These are phyloP conservation scores for Wickerhamomyces pijperi DNA, from an alignment of 805 yeast genomes.

Conservation along the genomic window DNA sequence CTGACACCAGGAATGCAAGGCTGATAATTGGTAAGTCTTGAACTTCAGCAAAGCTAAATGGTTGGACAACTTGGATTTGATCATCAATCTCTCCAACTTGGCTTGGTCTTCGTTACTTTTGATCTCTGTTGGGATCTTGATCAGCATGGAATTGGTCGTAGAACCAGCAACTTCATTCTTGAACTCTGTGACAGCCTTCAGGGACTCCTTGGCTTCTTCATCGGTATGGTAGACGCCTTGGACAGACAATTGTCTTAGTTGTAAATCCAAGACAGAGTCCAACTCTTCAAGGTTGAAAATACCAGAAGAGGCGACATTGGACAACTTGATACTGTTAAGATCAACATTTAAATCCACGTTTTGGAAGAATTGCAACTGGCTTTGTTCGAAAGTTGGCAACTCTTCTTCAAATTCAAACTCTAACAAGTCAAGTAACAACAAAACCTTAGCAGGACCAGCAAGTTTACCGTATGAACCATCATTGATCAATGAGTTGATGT, in stretches of 20 bases:
- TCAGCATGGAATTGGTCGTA: slow-evolving; percentile 7
- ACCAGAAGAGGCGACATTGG: slow-evolving; percentile 11
- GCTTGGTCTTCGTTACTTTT: slow-evolving; percentile 16
- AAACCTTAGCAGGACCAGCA: slow-evolving; percentile 53
- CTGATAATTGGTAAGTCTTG: slow-evolving; percentile 41
- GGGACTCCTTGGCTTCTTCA: slow-evolving; percentile 11
- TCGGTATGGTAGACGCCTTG: slow-evolving; percentile 14
- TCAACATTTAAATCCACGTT: slow-evolving; percentile 30
- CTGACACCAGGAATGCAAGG: slow-evolving; percentile 76
- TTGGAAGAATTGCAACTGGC: slow-evolving; percentile 3
- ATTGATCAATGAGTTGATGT: slow-evolving; percentile 42
- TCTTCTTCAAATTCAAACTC: slow-evolving; percentile 27
- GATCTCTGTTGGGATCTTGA: slow-evolving; percentile 9
- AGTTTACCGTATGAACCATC: slow-evolving; percentile 28
- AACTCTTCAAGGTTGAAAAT: slow-evolving; percentile 33
- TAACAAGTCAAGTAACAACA: slow-evolving; percentile 60
- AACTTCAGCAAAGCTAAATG: slow-evolving; percentile 35
- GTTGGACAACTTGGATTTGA: slow-evolving; percentile 29
- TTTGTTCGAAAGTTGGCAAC: slow-evolving; percentile 1
- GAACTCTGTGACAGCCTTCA: slow-evolving; percentile 5
- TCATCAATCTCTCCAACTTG: slow-evolving; percentile 13
- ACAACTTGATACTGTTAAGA: slow-evolving; percentile 25
- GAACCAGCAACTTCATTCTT: slow-evolving; percentile 10
- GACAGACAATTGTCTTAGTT: slow-evolving; percentile 11
- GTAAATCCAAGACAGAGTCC: slow-evolving; percentile 24